These are phyloP conservation scores for Malus hybrid DNA, from an alignment of 331 rosid species.

Conservation along the genomic window DNA sequence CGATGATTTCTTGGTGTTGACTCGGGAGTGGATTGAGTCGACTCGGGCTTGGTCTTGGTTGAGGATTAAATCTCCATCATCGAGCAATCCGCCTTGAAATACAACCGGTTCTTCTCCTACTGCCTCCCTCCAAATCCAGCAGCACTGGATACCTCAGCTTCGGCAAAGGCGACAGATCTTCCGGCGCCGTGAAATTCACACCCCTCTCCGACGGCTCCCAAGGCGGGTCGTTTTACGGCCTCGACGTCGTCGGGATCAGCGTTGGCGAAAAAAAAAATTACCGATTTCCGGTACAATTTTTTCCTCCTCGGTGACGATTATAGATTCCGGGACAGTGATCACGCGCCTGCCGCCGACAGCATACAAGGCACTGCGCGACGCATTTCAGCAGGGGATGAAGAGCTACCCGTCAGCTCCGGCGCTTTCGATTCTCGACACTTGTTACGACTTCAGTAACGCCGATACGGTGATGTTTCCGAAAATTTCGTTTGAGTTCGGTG, in stretches of 20 bases:
- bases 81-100: slow-evolving; percentile 54
- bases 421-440: slow-evolving; percentile 51
- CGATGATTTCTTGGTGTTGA: neutral
- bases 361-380: slow-evolving; percentile 30
- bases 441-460: slow-evolving; percentile 44
- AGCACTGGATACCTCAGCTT: slow-evolving; percentile 44
- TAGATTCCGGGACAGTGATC: slow-evolving; percentile 78
- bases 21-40: too few relatives aligned
- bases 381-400: slow-evolving; percentile 38
- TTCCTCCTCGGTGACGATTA: slow-evolving; percentile 38
- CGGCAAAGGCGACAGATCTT: neutral
- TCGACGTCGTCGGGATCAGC: slow-evolving; percentile 30
- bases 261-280: slow-evolving; percentile 24
- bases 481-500: slow-evolving; percentile 26
- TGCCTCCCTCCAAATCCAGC: slow-evolving; percentile 62
- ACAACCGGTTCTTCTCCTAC: slow-evolving; percentile 54
- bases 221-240: slow-evolving; percentile 36
- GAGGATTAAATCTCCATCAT: slow-evolving; percentile 48
- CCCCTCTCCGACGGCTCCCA: slow-evolving; percentile 13
- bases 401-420: slow-evolving; percentile 20
- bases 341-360: slow-evolving; percentile 55
- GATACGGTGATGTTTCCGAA: slow-evolving; percentile 21
- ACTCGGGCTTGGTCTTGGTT: too few relatives aligned
- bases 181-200: slow-evolving; percentile 29
- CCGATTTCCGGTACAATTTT: slow-evolving; percentile 31